These are phyloP conservation scores for Melampsora americana DNA, from an alignment of 1,284 basidiomycete species.

Conservation along the genomic window DNA sequence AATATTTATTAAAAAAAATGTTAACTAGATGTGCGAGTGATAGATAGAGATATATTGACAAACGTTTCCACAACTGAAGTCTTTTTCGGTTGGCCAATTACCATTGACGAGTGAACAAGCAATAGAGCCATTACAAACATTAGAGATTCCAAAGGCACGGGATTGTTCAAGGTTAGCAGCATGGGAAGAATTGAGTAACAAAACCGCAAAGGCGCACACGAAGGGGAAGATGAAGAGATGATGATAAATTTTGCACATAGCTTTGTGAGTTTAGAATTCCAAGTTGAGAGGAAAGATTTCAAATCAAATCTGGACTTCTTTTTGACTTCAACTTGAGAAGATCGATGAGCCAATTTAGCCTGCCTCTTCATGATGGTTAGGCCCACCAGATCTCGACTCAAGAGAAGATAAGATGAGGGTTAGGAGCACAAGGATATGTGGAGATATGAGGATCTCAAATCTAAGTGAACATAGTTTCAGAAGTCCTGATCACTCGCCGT, in stretches of 20 bases:
- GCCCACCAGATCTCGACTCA: too few relatives aligned
- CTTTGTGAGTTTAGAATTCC: neutral
- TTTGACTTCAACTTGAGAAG: neutral
- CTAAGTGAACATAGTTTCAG: too few relatives aligned
- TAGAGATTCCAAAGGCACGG: neutral
- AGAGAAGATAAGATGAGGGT: too few relatives aligned
- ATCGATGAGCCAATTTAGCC: too few relatives aligned
- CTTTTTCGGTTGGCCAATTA: neutral
- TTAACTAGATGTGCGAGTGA: neutral
- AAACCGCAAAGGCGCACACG: too few relatives aligned
- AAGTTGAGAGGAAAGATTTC: neutral
- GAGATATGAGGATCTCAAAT: too few relatives aligned
- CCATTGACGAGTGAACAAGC: slow-evolving; percentile 1
- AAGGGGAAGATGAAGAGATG: neutral
- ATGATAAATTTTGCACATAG: neutral
- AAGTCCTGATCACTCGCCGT: too few relatives aligned
- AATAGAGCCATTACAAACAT: neutral
- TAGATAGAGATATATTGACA: neutral
- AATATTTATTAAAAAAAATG: neutral
- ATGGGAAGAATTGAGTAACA: too few relatives aligned
- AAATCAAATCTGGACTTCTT: neutral
- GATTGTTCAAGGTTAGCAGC: neutral
- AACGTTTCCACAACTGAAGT: neutral
- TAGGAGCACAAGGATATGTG: too few relatives aligned
- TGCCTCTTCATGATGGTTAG: too few relatives aligned